Base-by-base conservation (phyloP, 306 rosid species). In the Dicorynia guianensis region DNA sequence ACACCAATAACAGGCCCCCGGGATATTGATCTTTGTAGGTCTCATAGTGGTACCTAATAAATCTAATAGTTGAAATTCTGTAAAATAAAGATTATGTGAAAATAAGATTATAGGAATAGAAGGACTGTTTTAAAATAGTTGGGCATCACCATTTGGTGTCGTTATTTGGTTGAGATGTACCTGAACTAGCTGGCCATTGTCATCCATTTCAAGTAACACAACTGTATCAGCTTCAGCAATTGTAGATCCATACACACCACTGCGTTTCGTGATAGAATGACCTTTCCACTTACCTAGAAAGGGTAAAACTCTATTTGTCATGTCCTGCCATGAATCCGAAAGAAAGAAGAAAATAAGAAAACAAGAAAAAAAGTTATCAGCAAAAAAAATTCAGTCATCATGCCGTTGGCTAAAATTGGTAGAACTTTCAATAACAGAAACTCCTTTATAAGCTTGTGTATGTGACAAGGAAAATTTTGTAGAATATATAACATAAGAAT, bases 261-360 rank as follows among this genome's bases (percentile, higher is more conserved):
- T 95, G 42, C 99, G 84, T 63, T 92, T 95, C 33, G 99, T 95
- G 55, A 85, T 35, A 7, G 97, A 95, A 56, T 71, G 90, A 15
- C 99, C 99, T 79, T 87, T 90, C 99, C 99, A 95, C 71, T 82
- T 81, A 20, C 99, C 99, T 58, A 95, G 93, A 87, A 90, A 95
- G 11, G 97, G 93, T 19, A 63, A 25, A 81, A 92, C 79, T 88
- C 92, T 85, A 75, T 82, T 73, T 57, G 81, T 42, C 33, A 3
- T 43, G 55, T 75, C 83, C 86, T 86, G 69, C 34, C 58, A 75
- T 33, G 47, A 74, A 69, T 63, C 47, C 71, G 57, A 38, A 30
- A 43, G 36, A 67, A 75, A 36, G 30, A 70, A 9, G 52, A 38
- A 30, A 18, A 17, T 38, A 42, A 25, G 30, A 25, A 0, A 50